phyloP scores from a whole-genome alignment of 371 early-diverging fungal genomes.

The Choanephora cucurbitarum region DNA sequence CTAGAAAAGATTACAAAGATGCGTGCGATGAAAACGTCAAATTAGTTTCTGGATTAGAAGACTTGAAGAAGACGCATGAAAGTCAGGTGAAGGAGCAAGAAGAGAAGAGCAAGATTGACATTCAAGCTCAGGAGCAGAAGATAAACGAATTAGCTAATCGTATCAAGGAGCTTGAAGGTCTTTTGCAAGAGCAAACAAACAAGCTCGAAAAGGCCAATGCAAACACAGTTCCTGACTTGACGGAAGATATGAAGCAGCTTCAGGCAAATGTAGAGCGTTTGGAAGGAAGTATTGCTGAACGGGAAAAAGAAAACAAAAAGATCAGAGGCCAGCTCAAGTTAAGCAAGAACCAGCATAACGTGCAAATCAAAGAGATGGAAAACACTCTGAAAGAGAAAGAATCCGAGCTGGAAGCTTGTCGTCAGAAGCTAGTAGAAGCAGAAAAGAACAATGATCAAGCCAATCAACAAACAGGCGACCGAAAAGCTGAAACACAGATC shows the following conservation, averaged over 20 bases:
- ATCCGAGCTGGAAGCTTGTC: conserved; percentile 5
- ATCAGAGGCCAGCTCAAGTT: conserved; percentile 24
- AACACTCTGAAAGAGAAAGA: conserved; percentile 9
- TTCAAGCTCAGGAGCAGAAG: not conserved
- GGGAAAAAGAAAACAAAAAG: conserved; percentile 24
- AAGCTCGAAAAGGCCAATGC: conserved; percentile 6
- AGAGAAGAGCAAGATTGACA: not conserved
- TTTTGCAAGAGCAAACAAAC: conserved; percentile 2
- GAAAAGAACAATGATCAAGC: not conserved
- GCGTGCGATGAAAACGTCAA: not conserved
- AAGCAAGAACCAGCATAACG: conserved; percentile 15
- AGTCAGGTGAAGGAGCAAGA: not conserved
- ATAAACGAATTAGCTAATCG: conserved; percentile 3
- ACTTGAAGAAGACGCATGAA: not conserved
- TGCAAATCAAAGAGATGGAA: conserved; percentile 12
- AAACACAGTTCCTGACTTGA: not conserved
- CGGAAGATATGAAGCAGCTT: not conserved
- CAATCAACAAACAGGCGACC: conserved; percentile 1
- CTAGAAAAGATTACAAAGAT: not conserved
- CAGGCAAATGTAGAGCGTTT: conserved; percentile 1
- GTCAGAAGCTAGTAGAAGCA: not conserved
- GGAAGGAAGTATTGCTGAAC: conserved; percentile 2
- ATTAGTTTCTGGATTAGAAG: not conserved
- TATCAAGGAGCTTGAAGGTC: conserved; percentile 10
- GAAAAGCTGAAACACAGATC: conserved; percentile 15